These are phyloP conservation scores for Eimeria tenella DNA, from an alignment of 169 alveolate genomes.

Conservation along the genomic window DNA sequence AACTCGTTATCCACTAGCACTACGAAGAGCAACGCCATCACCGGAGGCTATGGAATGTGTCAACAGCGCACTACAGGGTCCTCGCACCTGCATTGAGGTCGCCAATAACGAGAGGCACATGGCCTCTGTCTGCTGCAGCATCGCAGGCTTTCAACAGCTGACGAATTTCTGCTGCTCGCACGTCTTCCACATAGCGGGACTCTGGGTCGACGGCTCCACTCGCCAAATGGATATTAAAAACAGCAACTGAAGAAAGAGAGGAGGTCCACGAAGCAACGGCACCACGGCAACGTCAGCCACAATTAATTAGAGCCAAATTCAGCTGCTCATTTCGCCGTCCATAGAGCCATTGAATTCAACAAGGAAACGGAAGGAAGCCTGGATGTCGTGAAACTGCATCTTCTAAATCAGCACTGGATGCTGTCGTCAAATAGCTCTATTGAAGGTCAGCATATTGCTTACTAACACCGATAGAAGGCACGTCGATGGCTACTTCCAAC, in stretches of 20 bases:
- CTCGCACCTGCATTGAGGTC: conserved; percentile 91
- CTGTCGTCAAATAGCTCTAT: too few relatives aligned
- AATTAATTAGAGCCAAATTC: too few relatives aligned
- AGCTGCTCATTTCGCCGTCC: too few relatives aligned
- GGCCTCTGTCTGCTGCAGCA: conserved; percentile 88
- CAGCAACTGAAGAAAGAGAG: conserved; percentile 80
- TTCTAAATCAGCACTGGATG: neutral
- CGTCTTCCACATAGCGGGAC: conserved; percentile 89
- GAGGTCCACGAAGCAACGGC: neutral
- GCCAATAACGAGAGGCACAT: conserved; percentile 92
- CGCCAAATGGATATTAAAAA: conserved; percentile 93
- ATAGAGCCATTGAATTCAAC: too few relatives aligned
- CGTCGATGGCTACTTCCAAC: conserved; percentile 90
- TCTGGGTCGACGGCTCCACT: conserved; percentile 94
- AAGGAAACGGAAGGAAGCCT: too few relatives aligned
- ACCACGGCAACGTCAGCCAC: too few relatives aligned
- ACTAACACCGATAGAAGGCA: conserved; percentile 89
- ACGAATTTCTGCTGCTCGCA: conserved; percentile 90
- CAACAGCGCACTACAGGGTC: neutral
- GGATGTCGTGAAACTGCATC: too few relatives aligned
- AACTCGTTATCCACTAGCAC: too few relatives aligned
- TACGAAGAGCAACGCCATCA: too few relatives aligned
- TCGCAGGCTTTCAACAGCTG: conserved; percentile 90
- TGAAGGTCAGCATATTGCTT: neutral
- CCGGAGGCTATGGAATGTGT: too few relatives aligned